Evolutionary conservation across 495 filamentous ascomycete genomes (phyloP).

Genomic region (Pyronema domesticum): DNA sequence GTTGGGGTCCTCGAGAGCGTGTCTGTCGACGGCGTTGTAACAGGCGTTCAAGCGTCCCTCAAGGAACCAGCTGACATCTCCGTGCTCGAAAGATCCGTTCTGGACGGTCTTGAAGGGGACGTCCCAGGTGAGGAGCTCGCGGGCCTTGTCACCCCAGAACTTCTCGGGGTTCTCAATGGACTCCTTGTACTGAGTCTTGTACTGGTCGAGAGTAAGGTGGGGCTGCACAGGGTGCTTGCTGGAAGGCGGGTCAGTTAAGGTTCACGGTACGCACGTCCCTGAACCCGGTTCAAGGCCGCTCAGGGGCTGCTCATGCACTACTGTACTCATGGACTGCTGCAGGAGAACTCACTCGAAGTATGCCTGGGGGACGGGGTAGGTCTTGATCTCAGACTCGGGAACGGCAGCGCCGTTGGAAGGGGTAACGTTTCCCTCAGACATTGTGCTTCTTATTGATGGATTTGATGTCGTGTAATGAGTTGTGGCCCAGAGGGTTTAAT

Average conservation of each 20-base stretch:
- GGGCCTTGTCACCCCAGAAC: constrained; percentile 77
- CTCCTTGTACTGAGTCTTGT: constrained; percentile 85
- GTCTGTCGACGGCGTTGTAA: constrained; percentile 94
- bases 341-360: constrained; percentile 14
- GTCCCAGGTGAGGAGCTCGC: constrained; percentile 80
- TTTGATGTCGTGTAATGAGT: too few species aligned
- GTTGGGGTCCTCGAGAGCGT: constrained; percentile 81
- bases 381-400: constrained; percentile 75
- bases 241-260: constrained; percentile 22
- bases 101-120: constrained; percentile 83
- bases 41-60: constrained; percentile 88
- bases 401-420: constrained; percentile 39
- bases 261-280: background rate
- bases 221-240: constrained; percentile 55
- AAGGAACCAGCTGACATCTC: constrained; percentile 86
- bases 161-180: constrained; percentile 79
- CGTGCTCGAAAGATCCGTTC: constrained; percentile 54
- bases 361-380: constrained; percentile 39
- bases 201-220: constrained; percentile 63
- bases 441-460: constrained; percentile 20
- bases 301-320: background rate
- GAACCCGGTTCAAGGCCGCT: background rate
- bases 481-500: too few species aligned
- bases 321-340: background rate
- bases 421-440: constrained; percentile 45